A percentile compares a stretch with the other conserved stretches of the same genome.
These are phyloP conservation scores for Papiliotrema nemorosa DNA, from an alignment of 1,284 basidiomycete species.

Conservation along the genomic window DNA sequence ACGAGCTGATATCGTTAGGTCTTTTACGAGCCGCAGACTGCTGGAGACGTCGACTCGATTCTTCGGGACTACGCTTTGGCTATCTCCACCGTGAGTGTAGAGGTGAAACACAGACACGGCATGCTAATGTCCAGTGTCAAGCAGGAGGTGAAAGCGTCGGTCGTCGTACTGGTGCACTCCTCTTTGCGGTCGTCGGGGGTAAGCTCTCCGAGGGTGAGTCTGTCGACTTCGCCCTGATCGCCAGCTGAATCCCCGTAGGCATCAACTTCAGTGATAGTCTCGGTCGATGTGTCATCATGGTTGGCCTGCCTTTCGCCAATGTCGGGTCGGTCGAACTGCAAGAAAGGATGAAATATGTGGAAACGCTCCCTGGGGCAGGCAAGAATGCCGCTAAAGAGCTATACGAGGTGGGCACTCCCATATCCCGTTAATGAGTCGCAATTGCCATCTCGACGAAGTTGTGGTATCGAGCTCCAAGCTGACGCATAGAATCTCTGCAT, in stretches of 20 bases:
- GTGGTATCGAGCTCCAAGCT: neutral
- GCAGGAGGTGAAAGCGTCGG: slow-evolving; percentile 3
- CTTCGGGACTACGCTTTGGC: slow-evolving; percentile 72
- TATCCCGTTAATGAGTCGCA: too few species aligned
- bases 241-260: slow-evolving; percentile 42
- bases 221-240: neutral
- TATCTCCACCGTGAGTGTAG: slow-evolving; percentile 42
- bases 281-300: slow-evolving; percentile 80
- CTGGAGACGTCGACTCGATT: slow-evolving; percentile 69
- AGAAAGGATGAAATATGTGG: slow-evolving; percentile 86
- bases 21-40: slow-evolving; percentile 82
- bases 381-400: slow-evolving; percentile 76
- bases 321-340: slow-evolving; percentile 81
- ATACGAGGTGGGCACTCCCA: slow-evolving; percentile 58
- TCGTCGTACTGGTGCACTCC: slow-evolving; percentile 60
- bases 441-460: too few species aligned
- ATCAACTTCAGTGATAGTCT: slow-evolving; percentile 92
- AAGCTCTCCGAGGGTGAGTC: slow-evolving; percentile 81
- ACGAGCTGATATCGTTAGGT: slow-evolving; percentile 54
- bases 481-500: slow-evolving; percentile 72
- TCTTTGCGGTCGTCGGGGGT: slow-evolving; percentile 92
- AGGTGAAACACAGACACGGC: too few species aligned
- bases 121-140: slow-evolving; percentile 9
- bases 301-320: slow-evolving; percentile 93
- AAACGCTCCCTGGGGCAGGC: slow-evolving; percentile 48